A percentile compares a stretch with the other conserved stretches of the same genome.
Evolutionary conservation across 495 filamentous ascomycete species (phyloP).

Genomic region (Aspergillus indologenus): DNA sequence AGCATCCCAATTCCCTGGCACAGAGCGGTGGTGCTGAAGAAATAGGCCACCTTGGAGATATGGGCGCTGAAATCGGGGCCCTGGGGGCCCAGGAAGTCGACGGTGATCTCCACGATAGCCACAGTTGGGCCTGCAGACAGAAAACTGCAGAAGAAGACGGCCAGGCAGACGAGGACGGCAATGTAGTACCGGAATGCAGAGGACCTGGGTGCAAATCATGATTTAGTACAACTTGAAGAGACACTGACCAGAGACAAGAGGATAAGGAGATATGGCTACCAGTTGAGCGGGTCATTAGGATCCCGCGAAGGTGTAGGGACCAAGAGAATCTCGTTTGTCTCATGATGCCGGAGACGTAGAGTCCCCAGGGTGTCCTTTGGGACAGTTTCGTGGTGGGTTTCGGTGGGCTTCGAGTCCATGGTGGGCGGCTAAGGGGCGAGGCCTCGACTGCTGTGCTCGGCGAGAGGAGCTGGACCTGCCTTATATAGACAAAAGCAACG

Average conservation of each 20-base stretch:
- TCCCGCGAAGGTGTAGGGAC: conserved; percentile 27
- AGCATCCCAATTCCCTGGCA: conserved; percentile 50
- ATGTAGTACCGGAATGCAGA: conserved; percentile 47
- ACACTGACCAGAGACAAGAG: too few relatives aligned
- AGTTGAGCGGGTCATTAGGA: conserved; percentile 34
- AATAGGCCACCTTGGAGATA: conserved; percentile 49
- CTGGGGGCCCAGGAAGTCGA: conserved; percentile 41
- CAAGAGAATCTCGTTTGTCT: conserved; percentile 39
- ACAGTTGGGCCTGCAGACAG: conserved; percentile 52
- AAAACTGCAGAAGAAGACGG: conserved; percentile 56
- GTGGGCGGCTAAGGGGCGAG: too few relatives aligned
- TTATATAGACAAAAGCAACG: background rate
- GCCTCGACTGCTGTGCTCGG: too few relatives aligned
- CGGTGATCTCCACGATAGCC: conserved; percentile 46
- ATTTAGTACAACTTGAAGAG: too few relatives aligned
- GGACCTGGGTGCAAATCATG: too few relatives aligned
- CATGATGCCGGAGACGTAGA: conserved; percentile 45
- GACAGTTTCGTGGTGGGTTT: background rate
- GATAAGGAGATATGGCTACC: too few relatives aligned
- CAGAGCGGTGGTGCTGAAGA: conserved; percentile 51
- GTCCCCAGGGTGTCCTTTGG: conserved; percentile 32
- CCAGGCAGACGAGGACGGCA: conserved; percentile 45
- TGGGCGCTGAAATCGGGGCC: conserved; percentile 27
- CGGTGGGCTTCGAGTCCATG: background rate
- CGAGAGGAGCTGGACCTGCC: background rate